Evolutionary conservation across 257 asterid species (phyloP).

Genomic region (Solanum dulcamara): DNA sequence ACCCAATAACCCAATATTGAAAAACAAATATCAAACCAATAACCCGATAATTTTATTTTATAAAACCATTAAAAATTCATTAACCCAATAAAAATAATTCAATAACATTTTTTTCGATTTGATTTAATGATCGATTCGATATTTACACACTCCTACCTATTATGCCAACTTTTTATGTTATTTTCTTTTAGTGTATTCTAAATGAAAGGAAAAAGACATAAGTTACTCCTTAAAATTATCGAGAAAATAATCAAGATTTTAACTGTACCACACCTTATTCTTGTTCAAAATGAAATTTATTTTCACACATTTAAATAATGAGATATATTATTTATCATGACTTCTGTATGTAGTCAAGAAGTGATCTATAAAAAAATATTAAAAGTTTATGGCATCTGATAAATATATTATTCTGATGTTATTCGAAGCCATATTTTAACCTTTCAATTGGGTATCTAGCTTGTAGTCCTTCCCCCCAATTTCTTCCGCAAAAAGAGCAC

Average conservation of each 20-base stretch:
- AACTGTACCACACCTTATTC: not conserved
- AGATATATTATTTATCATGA: not conserved
- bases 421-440: not conserved
- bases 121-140: too few relatives aligned
- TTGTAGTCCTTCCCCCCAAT: not conserved
- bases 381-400: not conserved
- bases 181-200: not conserved
- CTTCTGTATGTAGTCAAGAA: not conserved
- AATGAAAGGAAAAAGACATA: not conserved
- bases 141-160: too few relatives aligned
- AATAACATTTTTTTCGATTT: too few relatives aligned
- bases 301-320: not conserved
- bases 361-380: not conserved
- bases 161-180: not conserved
- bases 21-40: too few relatives aligned
- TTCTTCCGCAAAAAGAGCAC: not conserved
- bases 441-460: not conserved
- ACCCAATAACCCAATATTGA: too few relatives aligned
- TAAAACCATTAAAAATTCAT: too few relatives aligned
- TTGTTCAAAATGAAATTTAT: not conserved
- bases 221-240: not conserved
- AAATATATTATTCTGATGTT: not conserved
- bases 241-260: not conserved
- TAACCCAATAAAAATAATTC: too few relatives aligned
- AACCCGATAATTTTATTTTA: too few relatives aligned